Percentiles rank a stretch among this genome's conserved stretches.
These are phyloP conservation scores for Salpingoeca rosetta DNA, from an alignment of 78 protist species.

Conservation along the genomic window DNA sequence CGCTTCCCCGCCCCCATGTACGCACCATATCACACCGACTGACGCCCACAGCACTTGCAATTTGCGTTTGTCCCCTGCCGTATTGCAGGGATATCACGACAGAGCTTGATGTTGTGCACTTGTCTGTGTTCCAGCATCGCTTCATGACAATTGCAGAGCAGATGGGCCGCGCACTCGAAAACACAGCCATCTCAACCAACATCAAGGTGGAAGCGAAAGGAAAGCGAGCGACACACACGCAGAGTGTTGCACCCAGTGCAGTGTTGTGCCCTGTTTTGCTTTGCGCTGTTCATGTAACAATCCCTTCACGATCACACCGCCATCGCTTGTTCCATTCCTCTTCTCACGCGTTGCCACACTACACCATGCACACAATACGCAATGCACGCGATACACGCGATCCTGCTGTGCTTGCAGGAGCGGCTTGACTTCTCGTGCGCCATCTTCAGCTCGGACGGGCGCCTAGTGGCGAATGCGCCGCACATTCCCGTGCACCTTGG, in stretches of 20 bases:
- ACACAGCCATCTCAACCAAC: constrained; percentile 83
- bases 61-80: too few species aligned
- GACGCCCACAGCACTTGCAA: too few species aligned
- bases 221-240: too few species aligned
- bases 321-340: neutral
- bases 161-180: constrained; percentile 88
- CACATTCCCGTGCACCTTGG: constrained; percentile 93
- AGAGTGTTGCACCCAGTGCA: too few species aligned
- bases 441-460: constrained; percentile 77
- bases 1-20: too few species aligned
- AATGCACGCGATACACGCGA: too few species aligned
- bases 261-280: neutral
- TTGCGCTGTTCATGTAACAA: neutral
- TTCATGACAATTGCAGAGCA: constrained; percentile 96
- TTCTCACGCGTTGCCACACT: neutral
- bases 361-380: too few species aligned
- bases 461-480: constrained; percentile 93
- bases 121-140: constrained; percentile 75
- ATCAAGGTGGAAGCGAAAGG: constrained; percentile 67
- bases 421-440: constrained; percentile 92
- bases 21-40: too few species aligned
- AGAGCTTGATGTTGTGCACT: constrained; percentile 52
- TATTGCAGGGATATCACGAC: neutral
- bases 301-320: neutral
- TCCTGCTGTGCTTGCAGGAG: constrained; percentile 14